Conservation (phyloP, 179 eudicot species). For the Heliamphora pulchella region DNA sequence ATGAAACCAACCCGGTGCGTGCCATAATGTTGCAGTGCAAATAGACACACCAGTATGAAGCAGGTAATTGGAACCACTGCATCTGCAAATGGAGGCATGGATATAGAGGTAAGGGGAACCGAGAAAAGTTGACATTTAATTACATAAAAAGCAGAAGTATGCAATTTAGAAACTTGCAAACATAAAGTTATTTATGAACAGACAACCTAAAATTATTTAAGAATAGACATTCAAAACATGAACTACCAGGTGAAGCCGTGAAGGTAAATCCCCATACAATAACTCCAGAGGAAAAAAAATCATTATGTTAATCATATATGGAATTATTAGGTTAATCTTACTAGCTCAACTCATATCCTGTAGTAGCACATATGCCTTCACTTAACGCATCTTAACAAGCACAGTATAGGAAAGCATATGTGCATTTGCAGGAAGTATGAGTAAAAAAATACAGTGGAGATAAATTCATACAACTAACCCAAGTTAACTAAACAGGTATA, state of each 20-base stretch:
- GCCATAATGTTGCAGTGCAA: slow-evolving; percentile 86
- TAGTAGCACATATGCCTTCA: neutral
- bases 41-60: slow-evolving; percentile 69
- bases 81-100: slow-evolving; percentile 42
- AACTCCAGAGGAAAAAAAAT: neutral
- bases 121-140: neutral
- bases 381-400: neutral
- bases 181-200: neutral
- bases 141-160: slow-evolving; percentile 6
- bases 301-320: neutral
- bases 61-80: slow-evolving; percentile 90
- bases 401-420: neutral
- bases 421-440: neutral
- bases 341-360: neutral
- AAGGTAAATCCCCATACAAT: neutral
- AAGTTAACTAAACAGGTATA: neutral
- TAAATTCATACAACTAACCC: neutral
- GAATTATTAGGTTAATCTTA: neutral
- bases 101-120: neutral
- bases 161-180: neutral
- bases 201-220: neutral
- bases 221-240: neutral
- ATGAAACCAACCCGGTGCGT: slow-evolving; percentile 67
- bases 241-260: slow-evolving; percentile 5
- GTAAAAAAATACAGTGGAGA: neutral